Evolutionary conservation across 2,329 filamentous ascomycete genomes (phyloP).

Genomic region (Alternaria ethzedia): DNA sequence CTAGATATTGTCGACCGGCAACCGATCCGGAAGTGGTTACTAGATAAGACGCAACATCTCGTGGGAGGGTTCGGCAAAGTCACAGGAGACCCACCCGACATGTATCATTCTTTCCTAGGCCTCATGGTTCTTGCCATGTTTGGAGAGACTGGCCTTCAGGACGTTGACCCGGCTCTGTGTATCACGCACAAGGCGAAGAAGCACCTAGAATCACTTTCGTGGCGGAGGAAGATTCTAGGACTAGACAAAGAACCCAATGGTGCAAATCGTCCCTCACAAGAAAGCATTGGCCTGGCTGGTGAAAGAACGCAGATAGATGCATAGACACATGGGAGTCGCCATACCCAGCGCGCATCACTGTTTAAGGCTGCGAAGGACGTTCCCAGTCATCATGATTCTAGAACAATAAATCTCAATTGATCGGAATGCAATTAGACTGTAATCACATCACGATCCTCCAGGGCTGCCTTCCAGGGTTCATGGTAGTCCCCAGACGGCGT

Average conservation of each 20-base stretch:
- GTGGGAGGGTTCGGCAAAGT: slow-evolving; percentile 63
- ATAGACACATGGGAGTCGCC: neutral
- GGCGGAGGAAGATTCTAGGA: slow-evolving; percentile 40
- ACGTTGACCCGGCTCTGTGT: slow-evolving; percentile 77
- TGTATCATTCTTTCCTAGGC: slow-evolving; percentile 90
- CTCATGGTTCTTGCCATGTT: slow-evolving; percentile 79
- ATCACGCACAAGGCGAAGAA: slow-evolving; percentile 65
- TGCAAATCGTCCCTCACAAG: neutral
- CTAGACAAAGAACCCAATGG: neutral
- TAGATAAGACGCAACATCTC: slow-evolving; percentile 84
- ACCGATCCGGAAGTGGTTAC: slow-evolving; percentile 76
- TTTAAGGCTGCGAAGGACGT: neutral
- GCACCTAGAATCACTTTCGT: slow-evolving; percentile 45
- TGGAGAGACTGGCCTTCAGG: slow-evolving; percentile 71
- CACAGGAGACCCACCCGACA: slow-evolving; percentile 61
- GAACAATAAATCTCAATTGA: neutral
- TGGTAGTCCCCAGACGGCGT: neutral
- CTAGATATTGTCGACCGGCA: slow-evolving; percentile 63
- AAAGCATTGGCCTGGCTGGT: slow-evolving; percentile 2
- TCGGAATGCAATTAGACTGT: neutral
- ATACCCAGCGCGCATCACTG: neutral
- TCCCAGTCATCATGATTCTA: neutral
- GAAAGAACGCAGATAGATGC: slow-evolving; percentile 6
- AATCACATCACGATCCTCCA: neutral
- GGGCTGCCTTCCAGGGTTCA: neutral